These are phyloP conservation scores for Pseudogymnoascus pannorum DNA, from an alignment of 2,329 filamentous ascomycete species.

Conservation along the genomic window DNA sequence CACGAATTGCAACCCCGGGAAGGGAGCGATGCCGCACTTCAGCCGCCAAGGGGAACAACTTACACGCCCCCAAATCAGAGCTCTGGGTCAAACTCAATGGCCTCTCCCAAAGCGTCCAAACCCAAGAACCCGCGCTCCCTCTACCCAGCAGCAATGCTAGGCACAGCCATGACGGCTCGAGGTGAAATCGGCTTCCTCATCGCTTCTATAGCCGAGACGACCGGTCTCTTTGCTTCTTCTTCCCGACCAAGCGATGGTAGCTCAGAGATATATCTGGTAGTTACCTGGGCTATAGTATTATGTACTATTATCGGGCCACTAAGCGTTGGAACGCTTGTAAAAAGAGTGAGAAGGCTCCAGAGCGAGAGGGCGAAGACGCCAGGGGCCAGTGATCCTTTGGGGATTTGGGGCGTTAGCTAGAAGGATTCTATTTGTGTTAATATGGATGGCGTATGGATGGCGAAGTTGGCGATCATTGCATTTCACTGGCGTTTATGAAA, in stretches of 20 bases:
- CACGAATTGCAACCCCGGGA: background rate
- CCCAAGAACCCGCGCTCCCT: conserved; percentile 50
- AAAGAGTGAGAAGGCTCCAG: conserved; percentile 28
- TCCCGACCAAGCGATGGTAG: background rate
- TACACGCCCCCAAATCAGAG: background rate
- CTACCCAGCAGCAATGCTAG: conserved; percentile 60
- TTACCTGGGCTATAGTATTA: conserved; percentile 48
- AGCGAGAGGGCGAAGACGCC: background rate
- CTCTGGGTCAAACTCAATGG: background rate
- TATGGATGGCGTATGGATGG: background rate
- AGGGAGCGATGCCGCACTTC: background rate
- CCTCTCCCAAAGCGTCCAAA: background rate
- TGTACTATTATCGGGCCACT: conserved; percentile 48
- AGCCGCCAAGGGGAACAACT: background rate
- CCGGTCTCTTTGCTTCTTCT: conserved; percentile 14
- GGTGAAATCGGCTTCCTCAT: conserved; percentile 77
- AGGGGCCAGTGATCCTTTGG: background rate
- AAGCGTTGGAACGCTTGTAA: conserved; percentile 40
- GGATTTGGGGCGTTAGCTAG: background rate
- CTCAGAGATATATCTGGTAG: conserved; percentile 42
- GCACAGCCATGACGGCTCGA: conserved; percentile 65
- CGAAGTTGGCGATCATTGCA: background rate
- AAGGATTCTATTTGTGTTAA: background rate
- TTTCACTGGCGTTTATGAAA: background rate
- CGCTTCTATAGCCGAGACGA: conserved; percentile 49